phyloP scores from a whole-genome alignment of 2,329 filamentous ascomycete species.

The Colletotrichum higginsianum region DNA sequence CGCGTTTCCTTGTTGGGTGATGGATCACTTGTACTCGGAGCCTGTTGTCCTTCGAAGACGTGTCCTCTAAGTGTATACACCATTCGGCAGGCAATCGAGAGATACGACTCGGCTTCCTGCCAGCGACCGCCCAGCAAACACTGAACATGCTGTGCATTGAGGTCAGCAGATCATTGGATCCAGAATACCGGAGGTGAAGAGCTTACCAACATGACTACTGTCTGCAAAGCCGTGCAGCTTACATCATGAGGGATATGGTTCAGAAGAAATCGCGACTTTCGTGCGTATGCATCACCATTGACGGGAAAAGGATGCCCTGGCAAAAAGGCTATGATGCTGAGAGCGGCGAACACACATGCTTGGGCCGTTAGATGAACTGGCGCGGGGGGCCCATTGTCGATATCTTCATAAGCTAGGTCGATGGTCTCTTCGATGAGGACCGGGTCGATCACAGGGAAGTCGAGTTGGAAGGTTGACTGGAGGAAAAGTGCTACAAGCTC shows the following conservation, averaged over 20 bases:
- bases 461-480: neutral
- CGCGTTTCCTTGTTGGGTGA: neutral
- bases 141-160: neutral
- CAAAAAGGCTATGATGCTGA: neutral
- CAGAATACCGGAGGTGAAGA: too few relatives aligned
- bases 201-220: neutral
- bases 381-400: neutral
- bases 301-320: neutral
- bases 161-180: neutral
- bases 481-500: neutral
- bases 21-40: too few relatives aligned
- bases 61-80: constrained; percentile 14
- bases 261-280: neutral
- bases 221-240: neutral
- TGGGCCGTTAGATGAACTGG: neutral
- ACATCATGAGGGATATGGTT: neutral
- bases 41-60: neutral
- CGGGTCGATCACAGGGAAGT: constrained; percentile 9
- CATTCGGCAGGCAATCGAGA: constrained; percentile 10
- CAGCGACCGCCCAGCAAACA: constrained; percentile 1
- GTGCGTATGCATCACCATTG: neutral
- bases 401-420: neutral
- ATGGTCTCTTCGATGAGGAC: constrained; percentile 10
- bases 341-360: neutral
- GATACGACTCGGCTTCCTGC: constrained; percentile 16